Percentiles rank a stretch among this genome's conserved stretches.
phyloP scores from a whole-genome alignment of 257 asterid species.

The Solanum appendiculatum region DNA sequence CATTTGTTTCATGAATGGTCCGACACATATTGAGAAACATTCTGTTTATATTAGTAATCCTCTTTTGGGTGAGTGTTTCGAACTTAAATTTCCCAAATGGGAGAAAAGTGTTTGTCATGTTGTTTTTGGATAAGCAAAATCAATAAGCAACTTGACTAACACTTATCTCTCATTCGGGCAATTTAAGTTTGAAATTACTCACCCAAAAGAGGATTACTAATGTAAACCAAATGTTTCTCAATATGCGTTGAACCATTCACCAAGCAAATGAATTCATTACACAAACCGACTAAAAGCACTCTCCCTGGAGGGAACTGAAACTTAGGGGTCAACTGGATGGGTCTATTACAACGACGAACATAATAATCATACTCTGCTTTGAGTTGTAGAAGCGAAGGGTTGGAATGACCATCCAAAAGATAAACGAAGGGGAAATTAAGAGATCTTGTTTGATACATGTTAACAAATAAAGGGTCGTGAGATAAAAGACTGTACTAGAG shows the following conservation, averaged over 20 bases:
- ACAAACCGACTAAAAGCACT: background rate
- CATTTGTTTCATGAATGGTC: background rate
- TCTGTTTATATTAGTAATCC: background rate
- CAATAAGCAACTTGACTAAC: background rate
- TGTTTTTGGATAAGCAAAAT: background rate
- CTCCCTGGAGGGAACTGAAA: background rate
- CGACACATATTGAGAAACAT: background rate
- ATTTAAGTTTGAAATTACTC: background rate
- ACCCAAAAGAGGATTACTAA: background rate
- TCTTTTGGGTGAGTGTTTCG: background rate
- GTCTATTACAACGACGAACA: background rate
- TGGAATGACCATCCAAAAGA: background rate
- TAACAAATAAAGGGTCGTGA: background rate
- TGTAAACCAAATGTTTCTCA: background rate
- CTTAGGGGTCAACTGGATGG: background rate
- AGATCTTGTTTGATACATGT: background rate
- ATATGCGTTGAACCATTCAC: background rate
- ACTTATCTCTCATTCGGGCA: background rate
- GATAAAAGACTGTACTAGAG: background rate
- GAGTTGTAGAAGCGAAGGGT: background rate
- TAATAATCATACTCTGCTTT: background rate
- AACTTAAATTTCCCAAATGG: background rate
- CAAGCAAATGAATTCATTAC: background rate
- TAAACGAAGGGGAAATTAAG: background rate
- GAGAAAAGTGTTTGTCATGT: background rate